Evolutionary conservation across 2,329 filamentous ascomycete species (phyloP), one percentile per base, ranked within the genome.

Genomic region (Diaporthe sp.): DNA sequence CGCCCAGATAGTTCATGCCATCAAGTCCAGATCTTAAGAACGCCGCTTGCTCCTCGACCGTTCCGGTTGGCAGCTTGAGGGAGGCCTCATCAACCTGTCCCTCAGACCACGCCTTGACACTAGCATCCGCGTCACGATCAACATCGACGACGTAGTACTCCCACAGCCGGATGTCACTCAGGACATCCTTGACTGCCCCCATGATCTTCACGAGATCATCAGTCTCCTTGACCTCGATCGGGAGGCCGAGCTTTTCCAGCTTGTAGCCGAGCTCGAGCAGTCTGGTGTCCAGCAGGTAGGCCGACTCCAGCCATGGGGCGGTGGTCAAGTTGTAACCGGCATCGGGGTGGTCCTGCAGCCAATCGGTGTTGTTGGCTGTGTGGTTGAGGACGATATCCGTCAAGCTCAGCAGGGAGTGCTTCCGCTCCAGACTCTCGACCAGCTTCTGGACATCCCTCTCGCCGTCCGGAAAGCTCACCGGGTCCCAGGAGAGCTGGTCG

Each of bases 331-430:
- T 99, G 88, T 99, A 99, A 22, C 97, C 97, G 58, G 95, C 94
- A 79, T 99, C 97, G 0, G 97, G 97, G 80, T 99, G 96, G 75
- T 97, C 93, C 81, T 97, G 89, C 15, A 99, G 89, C 97, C 97
- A 99, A 79, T 93, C 91, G 84, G 94, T 97, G 84, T 98, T 98
- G 86, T 98, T 91, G 9, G 97, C 96, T 5, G 97, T 99, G 85
- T 99, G 97, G 81, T 99, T 99, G 87, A 97, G 95, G 58, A 99
- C 97, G 76, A 99, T 96, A 82, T 99, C 97, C 1, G 96, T 98
- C 85, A 99, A 85, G 76, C 94, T 95, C 73, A 99, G 88, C 71
- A 99, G 86, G 3, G 94, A 94, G 82, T 97, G 92, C 70, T 97
- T 92, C 69, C 92, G 88, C 83, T 98, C 94, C 88, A 99, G 93